Evolutionary conservation across 768 basidiomycete genomes (phyloP).

Genomic region (Tricholoma sp.): DNA sequence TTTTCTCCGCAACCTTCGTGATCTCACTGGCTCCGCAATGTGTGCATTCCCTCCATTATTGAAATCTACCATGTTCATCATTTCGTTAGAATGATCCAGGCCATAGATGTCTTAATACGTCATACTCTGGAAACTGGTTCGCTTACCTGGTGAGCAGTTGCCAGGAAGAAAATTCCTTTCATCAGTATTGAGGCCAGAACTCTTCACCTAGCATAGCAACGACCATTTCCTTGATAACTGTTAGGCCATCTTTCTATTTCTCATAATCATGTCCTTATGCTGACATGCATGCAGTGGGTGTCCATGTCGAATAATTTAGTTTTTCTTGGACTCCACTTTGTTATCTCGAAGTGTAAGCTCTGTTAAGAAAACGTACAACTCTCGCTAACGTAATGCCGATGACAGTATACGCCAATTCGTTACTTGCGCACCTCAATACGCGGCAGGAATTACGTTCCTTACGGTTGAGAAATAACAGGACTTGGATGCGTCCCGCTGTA

Average conservation of each 20-base stretch:
- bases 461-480: conserved; percentile 1
- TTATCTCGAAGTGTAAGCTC: conserved; percentile 42
- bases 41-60: conserved; percentile 2
- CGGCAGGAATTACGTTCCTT: conserved; percentile 22
- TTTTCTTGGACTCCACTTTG: conserved; percentile 43
- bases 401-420: conserved; percentile 32
- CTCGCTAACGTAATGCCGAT: neutral
- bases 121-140: conserved; percentile 40
- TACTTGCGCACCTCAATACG: conserved; percentile 27
- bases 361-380: neutral
- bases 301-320: conserved; percentile 35
- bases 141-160: conserved; percentile 29
- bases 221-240: conserved; percentile 36
- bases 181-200: neutral
- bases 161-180: neutral
- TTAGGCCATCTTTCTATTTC: conserved; percentile 16
- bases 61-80: neutral
- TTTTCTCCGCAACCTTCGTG: conserved; percentile 28
- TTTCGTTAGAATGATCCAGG: conserved; percentile 28
- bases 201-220: conserved; percentile 30
- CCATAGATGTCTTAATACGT: conserved; percentile 32
- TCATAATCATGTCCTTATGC: neutral
- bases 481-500: neutral
- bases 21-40: conserved; percentile 23
- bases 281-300: conserved; percentile 29